A percentile compares a stretch with the other conserved stretches of the same genome.
Conservation (phyloP, 1,284 basidiomycete genomes). For the Tilletia horrida region DNA sequence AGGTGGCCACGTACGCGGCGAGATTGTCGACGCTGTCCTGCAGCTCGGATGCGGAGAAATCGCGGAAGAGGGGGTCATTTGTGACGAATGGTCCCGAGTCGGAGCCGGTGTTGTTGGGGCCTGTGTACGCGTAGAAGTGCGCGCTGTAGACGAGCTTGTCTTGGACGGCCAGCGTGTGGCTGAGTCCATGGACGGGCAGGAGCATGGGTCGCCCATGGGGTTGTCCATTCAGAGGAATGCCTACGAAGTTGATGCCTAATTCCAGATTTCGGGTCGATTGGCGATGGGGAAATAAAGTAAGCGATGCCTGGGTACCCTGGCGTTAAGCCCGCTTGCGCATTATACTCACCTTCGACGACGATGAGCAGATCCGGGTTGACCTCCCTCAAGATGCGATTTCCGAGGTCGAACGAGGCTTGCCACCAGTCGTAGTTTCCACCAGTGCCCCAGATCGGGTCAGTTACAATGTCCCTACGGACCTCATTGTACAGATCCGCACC, state of each 20-base stretch:
- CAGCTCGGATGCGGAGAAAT: conserved; percentile 15
- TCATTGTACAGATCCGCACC: conserved; percentile 27
- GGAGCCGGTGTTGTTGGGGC: conserved; percentile 24
- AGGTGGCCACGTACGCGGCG: conserved; percentile 22
- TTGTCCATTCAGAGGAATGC: conserved; percentile 18
- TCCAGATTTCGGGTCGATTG: too few species aligned
- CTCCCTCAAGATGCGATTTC: conserved; percentile 22
- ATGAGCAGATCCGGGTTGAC: conserved; percentile 24
- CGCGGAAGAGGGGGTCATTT: conserved; percentile 22
- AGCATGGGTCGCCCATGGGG: conserved; percentile 24
- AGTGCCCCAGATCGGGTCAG: conserved; percentile 22
- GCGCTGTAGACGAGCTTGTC: conserved; percentile 28
- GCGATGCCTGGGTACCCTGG: too few species aligned
- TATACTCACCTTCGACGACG: conserved; percentile 21
- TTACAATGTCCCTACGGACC: conserved; percentile 18
- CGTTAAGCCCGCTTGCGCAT: too few species aligned
- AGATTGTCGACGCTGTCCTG: neutral
- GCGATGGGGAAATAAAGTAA: too few species aligned
- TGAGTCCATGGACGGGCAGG: conserved; percentile 18
- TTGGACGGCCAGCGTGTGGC: conserved; percentile 21
- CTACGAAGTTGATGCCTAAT: conserved; percentile 27
- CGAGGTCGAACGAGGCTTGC: conserved; percentile 19
- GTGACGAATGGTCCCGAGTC: conserved; percentile 12
- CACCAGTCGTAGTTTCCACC: conserved; percentile 23
- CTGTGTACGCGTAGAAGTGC: conserved; percentile 27